These are phyloP conservation scores for Bipolaris bicolor DNA, from an alignment of 2,329 filamentous ascomycete genomes.

Conservation along the genomic window DNA sequence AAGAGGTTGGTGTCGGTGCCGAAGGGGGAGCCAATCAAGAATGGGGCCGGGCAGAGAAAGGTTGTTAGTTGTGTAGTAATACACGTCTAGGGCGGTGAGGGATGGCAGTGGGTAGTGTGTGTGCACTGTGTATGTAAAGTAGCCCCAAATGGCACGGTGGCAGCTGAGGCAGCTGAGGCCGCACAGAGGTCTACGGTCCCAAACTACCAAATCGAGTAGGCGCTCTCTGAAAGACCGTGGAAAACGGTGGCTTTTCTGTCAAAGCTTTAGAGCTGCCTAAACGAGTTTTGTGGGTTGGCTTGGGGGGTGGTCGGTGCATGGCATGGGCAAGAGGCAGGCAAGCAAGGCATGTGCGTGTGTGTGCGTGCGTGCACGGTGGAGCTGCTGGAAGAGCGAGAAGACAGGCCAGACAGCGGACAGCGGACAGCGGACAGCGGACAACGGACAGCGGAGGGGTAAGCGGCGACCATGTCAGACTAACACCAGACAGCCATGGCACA, in stretches of 20 bases:
- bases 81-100: background rate
- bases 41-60: background rate
- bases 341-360: constrained; percentile 2
- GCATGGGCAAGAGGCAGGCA: constrained; percentile 17
- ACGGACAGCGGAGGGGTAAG: background rate
- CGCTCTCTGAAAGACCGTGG: constrained; percentile 23
- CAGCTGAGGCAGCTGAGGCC: background rate
- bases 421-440: too few relatives aligned
- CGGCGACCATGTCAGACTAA: background rate
- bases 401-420: constrained; percentile 8
- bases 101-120: background rate
- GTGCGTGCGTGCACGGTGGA: constrained; percentile 10
- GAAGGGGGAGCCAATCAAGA: background rate
- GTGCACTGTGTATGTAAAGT: too few relatives aligned
- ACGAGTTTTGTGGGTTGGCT: constrained; percentile 22
- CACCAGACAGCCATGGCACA: background rate
- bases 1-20: background rate
- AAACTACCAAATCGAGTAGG: constrained; percentile 38
- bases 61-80: too few relatives aligned
- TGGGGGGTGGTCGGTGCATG: constrained; percentile 31
- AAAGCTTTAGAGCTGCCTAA: constrained; percentile 47
- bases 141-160: too few relatives aligned
- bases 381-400: constrained; percentile 9
- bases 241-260: constrained; percentile 37
- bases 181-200: constrained; percentile 14